Evolutionary conservation across 176 grass and related monocot genomes (phyloP).

Genomic region (Eragrostis curvula): DNA sequence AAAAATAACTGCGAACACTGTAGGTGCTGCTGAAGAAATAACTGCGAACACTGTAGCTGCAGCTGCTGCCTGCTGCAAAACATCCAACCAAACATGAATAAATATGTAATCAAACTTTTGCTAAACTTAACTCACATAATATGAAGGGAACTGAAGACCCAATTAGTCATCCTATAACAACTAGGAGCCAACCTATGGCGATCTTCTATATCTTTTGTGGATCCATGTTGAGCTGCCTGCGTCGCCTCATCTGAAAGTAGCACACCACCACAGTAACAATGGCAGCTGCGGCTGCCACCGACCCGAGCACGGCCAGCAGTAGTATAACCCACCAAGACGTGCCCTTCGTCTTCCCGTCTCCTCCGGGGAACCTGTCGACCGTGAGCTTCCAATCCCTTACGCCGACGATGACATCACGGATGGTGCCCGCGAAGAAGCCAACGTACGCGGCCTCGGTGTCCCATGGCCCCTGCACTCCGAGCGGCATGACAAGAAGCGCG

Average conservation of each 20-base stretch:
- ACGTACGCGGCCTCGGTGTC: conserved; percentile 10
- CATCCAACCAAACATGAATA: too few species aligned
- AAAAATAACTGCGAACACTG: too few species aligned
- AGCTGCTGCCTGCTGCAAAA: too few species aligned
- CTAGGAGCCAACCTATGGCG: too few species aligned
- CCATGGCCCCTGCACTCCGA: background rate
- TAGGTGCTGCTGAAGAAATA: too few species aligned
- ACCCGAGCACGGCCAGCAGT: conserved; percentile 23
- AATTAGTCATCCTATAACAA: too few species aligned
- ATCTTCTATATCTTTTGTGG: background rate
- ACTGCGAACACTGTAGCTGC: too few species aligned
- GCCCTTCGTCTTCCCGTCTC: background rate
- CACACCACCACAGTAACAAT: background rate
- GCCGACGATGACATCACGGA: conserved; percentile 12
- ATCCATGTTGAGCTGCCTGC: background rate
- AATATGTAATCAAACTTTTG: too few species aligned
- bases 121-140: too few species aligned
- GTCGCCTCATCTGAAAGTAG: background rate
- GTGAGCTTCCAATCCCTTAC: conserved; percentile 34
- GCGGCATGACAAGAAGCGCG: background rate
- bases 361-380: background rate
- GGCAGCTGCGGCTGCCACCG: background rate
- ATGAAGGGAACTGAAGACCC: too few species aligned
- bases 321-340: conserved; percentile 26
- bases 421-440: conserved; percentile 20